Evolutionary conservation across 1,284 basidiomycete species (phyloP).

Genomic region (Sphagnurus paluster): DNA sequence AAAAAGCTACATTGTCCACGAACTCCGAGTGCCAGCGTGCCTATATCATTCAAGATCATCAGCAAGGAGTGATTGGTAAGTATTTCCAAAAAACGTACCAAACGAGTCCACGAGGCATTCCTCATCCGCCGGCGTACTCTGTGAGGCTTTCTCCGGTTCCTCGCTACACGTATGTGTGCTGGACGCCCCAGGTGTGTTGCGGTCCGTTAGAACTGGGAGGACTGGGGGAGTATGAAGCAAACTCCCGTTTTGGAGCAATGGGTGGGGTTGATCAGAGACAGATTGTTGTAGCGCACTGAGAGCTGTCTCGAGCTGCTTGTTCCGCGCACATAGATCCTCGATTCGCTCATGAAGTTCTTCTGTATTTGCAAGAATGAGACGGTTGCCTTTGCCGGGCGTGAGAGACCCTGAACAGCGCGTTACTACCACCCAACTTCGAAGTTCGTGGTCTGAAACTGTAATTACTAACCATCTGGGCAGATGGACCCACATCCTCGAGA

Average conservation of each 20-base stretch:
- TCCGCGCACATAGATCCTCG: conserved; percentile 50
- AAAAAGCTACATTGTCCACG: conserved; percentile 57
- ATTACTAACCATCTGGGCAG: conserved; percentile 57
- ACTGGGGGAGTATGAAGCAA: conserved; percentile 6
- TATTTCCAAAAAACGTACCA: conserved; percentile 35
- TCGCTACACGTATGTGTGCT: not conserved
- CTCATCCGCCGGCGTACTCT: conserved; percentile 30
- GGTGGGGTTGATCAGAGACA: conserved; percentile 47
- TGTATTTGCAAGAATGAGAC: conserved; percentile 61
- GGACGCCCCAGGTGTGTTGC: not conserved
- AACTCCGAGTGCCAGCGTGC: conserved; percentile 58
- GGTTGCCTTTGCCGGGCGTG: conserved; percentile 57
- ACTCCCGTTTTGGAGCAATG: conserved; percentile 35
- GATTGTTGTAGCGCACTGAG: conserved; percentile 48
- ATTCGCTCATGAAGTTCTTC: conserved; percentile 68
- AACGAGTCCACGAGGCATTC: conserved; percentile 57
- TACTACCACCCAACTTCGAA: conserved; percentile 10
- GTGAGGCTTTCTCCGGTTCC: not conserved
- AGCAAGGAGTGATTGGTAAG: not conserved
- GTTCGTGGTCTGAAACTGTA: conserved; percentile 1
- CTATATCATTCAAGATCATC: too few relatives aligned
- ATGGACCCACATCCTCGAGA: conserved; percentile 69
- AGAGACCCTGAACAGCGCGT: conserved; percentile 45
- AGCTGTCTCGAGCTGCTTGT: conserved; percentile 59
- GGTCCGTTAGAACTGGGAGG: not conserved